A percentile compares a stretch with the other conserved stretches of the same genome.
These are phyloP conservation scores for Cunninghamia lanceolata DNA, from an alignment of 75 land plant species.

Conservation along the genomic window DNA sequence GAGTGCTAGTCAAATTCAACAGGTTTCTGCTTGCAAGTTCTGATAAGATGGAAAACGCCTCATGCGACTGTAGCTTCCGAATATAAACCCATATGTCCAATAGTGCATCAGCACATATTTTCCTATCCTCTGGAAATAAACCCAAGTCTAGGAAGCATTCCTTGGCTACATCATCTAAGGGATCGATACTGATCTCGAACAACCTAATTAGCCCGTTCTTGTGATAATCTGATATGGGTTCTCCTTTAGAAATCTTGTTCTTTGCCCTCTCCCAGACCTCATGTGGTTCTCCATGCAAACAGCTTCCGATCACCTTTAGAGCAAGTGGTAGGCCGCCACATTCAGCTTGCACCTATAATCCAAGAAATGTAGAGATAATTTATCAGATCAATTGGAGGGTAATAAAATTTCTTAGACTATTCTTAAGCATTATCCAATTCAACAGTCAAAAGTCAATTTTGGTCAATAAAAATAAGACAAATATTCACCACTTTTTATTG, in stretches of 20 bases:
- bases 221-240: conserved; percentile 48
- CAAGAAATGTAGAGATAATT: no score
- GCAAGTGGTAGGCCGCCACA: conserved; percentile 67
- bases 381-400: no score
- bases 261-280: conserved; percentile 45
- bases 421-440: no score
- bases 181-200: conserved; percentile 41
- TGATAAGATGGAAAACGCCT: conserved; percentile 44
- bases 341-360: conserved; percentile 32
- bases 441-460: no score
- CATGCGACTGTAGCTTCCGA: conserved; percentile 37
- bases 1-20: conserved; percentile 37
- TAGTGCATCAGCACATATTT: conserved; percentile 46
- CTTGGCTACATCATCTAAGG: conserved; percentile 21
- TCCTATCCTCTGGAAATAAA: conserved; percentile 53
- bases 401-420: no score
- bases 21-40: conserved; percentile 54
- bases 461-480: no score
- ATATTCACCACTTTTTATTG: no score
- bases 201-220: conserved; percentile 36
- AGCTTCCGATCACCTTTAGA: conserved; percentile 64
- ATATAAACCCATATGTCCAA: conserved; percentile 53
- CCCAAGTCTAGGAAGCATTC: conserved; percentile 66
- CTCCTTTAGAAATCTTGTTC: conserved; percentile 34
- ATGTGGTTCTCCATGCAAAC: conserved; percentile 28